phyloP scores from a whole-genome alignment of 75 land plant species.

The Adiantum capillusveneris region DNA sequence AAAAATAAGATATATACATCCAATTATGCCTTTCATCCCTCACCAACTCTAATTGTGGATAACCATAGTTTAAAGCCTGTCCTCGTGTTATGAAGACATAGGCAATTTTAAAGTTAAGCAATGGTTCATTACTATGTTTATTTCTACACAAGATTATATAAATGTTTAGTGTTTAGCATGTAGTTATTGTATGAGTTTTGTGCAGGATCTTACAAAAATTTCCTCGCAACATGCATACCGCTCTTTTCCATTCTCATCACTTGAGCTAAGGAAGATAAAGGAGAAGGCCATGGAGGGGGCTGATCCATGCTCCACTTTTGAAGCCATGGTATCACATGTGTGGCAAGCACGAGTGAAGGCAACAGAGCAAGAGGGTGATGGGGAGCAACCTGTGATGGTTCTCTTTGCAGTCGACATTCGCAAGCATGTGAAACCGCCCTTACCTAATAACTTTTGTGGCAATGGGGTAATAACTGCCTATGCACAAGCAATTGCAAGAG shows the following conservation, averaged over 20 bases:
- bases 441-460: constrained; percentile 38
- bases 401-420: constrained; percentile 50
- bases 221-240: not conserved
- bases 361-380: constrained; percentile 14
- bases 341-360: constrained; percentile 44
- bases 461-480: constrained; percentile 40
- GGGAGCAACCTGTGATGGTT: constrained; percentile 16
- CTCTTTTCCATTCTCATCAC: constrained; percentile 17
- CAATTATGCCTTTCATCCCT: no score
- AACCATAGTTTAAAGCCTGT: no score
- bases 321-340: constrained; percentile 41
- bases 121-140: no score
- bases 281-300: constrained; percentile 10
- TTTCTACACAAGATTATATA: no score
- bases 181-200: no score
- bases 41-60: no score
- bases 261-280: constrained; percentile 25
- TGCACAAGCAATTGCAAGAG: constrained; percentile 22
- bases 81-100: no score
- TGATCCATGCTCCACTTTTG: constrained; percentile 37
- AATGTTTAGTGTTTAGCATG: no score
- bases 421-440: constrained; percentile 24
- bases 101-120: no score
- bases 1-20: no score
- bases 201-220: not conserved